Conservation (phyloP, 2,329 filamentous ascomycete species). For the Myotisia sp. region DNA sequence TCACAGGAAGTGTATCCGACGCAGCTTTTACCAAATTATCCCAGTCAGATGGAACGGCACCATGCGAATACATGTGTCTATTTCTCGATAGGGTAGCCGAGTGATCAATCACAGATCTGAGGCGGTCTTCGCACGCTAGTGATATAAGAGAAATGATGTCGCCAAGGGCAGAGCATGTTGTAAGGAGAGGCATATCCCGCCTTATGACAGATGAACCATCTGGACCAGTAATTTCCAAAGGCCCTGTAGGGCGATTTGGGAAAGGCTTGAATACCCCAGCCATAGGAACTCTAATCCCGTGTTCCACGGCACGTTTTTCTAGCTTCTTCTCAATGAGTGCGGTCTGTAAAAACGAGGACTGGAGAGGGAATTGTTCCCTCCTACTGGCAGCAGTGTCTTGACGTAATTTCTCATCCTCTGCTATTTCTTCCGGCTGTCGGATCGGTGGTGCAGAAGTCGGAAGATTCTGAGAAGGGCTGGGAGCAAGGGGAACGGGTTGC, state of each 20-base stretch:
- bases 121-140: conserved; percentile 64
- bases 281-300: conserved; percentile 45
- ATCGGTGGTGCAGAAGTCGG: conserved; percentile 41
- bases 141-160: conserved; percentile 75
- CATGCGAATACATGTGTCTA: conserved; percentile 65
- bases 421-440: conserved; percentile 7
- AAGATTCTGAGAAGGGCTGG: conserved; percentile 50
- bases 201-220: conserved; percentile 50
- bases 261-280: conserved; percentile 36
- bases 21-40: conserved; percentile 58
- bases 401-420: conserved; percentile 43
- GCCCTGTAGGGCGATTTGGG: conserved; percentile 27
- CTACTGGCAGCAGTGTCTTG: conserved; percentile 48
- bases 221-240: conserved; percentile 40
- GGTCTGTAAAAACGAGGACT: conserved; percentile 57
- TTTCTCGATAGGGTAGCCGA: conserved; percentile 55
- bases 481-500: conserved; percentile 39
- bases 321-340: conserved; percentile 41
- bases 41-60: conserved; percentile 64
- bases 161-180: conserved; percentile 55
- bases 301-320: conserved; percentile 44
- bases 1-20: too few relatives aligned
- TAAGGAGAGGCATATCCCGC: conserved; percentile 55
- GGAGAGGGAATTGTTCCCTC: conserved; percentile 54
- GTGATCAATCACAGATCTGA: conserved; percentile 65